Base-by-base conservation (phyloP, 768 basidiomycete genomes). In the Crepidotus variabilis region DNA sequence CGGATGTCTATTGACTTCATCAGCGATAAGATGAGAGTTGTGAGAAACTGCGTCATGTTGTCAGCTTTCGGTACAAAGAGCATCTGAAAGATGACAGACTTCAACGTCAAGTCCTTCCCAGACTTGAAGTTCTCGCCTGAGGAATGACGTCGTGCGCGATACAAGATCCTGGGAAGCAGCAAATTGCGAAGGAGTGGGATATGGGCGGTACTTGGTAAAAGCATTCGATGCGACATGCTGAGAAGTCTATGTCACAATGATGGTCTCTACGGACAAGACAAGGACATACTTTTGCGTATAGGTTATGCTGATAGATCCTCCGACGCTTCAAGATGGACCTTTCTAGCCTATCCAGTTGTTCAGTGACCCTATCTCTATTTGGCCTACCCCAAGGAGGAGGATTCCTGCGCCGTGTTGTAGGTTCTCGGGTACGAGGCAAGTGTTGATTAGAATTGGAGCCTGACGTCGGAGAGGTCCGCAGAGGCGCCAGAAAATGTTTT, bases 1-100 rank as follows among this genome's bases (percentile, higher is more conserved):
- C 94, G 90, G 55, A 98, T 90, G 72, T 98, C 94, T 54, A 97
- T 84, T 2, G 90, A 81, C 71, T 93, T 92, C 86, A 98, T 92
- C 63, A 98, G 76, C 1, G 93, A 92, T 51, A 96, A 73, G 18
- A 85, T 91, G 72, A 95, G 92, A 2, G 86, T 90, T 11, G 91
- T 94, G 53, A 98, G 77, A 70, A 95, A 98, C 90, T 94, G 61
- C 20, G n/a, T 53, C 28, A 11, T 16, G 10, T 2, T 6, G 56
- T 58, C 57, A 68, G 46, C 2, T 47, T 63, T n/a, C 49, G 60
- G 57, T 59, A 47, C 60, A 43, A 18, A 57, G 36, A 45, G 52
- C 49, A 32, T n/a, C 32, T 24, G 24, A 55, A 28, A 16, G 46
- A 39, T 24, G 14, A 32, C 34, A 69, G 51, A 88, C 92, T 80